Base-by-base conservation (phyloP, 306 rosid species). In the Gleditsia sinensis region DNA sequence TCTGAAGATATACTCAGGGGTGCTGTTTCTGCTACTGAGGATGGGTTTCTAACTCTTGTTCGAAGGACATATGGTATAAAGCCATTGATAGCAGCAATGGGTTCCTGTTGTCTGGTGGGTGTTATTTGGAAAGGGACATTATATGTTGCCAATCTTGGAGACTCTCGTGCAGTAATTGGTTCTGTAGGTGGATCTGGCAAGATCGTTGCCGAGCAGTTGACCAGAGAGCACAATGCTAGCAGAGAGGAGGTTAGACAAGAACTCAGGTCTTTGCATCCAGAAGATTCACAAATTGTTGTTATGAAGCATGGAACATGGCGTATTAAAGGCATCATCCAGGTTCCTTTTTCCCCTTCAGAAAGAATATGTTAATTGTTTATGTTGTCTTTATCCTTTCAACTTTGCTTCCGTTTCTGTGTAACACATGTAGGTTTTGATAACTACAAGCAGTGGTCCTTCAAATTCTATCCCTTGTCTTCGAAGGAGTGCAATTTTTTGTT, bases 111-210 rank as follows among this genome's bases (percentile, higher is more conserved):
- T 81, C 83, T 84, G 69, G 88, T 84, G 76, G 91, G 91, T 68
- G 70, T 84, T 60, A 78, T 89, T 59, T 89, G 86, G 87, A 84
- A 74, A 45, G 88, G 89, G 68, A 84, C 82, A 36, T 68, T 89
- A 59, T 79, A 46, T 72, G 60, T 86, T 66, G 94, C 87, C 48
- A 84, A 86, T 61, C 70, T 89, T 51, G 94, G 94, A 14, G 91
- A 84, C 28, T 84, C 86, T 23, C 83, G 89, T 68, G 94, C 89
- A 37, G 86, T 89, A 46, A 66, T 89, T 57, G 91, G 94, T 59
- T 80, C 57, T 77, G 2, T 80, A 74, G 65, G 83, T 40, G 71
- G 59, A 63, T 75, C 82, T 33, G 82, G 72, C 68, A 78, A 53
- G 40, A 55, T 71, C 9, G 13, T 60, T 4, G 66, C 66, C 17